Evolutionary conservation across 768 basidiomycete genomes (phyloP), one percentile per base, ranked within the genome.

Genomic region (Russula vinacea): DNA sequence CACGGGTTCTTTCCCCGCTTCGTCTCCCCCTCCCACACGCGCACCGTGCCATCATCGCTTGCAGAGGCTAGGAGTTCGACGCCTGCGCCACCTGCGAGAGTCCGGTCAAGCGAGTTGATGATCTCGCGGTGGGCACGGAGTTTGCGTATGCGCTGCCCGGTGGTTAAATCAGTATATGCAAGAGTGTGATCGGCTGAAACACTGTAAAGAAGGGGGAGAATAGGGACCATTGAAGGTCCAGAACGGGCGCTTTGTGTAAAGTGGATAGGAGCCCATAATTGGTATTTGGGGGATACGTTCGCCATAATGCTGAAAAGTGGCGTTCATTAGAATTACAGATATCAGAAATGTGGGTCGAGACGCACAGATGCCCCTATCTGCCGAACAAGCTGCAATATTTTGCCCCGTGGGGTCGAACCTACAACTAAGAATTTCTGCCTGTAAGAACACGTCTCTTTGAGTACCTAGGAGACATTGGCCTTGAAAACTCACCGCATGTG

Each of bases 381-480:
- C 83, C 16, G 92, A 94, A 72, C 89, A 92, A 10, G 94, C 94
- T 45, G 96, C 97, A 62, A 98, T 86, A 68, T 91, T 92, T 74
- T 95, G 89, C 5, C 97, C 97, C 2, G 89, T 89, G 16, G 94
- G 93, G 71, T 96, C 93, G 73, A 98, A 98, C 69, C 92, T 83
- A 78, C 94, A 92, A 69, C 90, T 90, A 67, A 95, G 68, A 66
- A 98, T 92, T 78, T 99, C 97, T 9, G 81, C 87, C 88, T 90
- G 47, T 0, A 37, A 47, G 29, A 71, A 24, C 10, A 26, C 29
- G 58, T 33, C 22, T n/a, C 32, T 3, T 50, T 45, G 10, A 35
- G 29, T 1, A 33, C 50, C 52, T 14, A 40, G 10, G 50, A 1
- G 19, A 50, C 14, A 60, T 6, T 10, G 13, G 2, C n/a, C 3